A percentile compares a stretch with the other conserved stretches of the same genome.
These are phyloP conservation scores for Nannochloropsis gaditana DNA, from an alignment of 108 stramenopile species.

Conservation along the genomic window DNA sequence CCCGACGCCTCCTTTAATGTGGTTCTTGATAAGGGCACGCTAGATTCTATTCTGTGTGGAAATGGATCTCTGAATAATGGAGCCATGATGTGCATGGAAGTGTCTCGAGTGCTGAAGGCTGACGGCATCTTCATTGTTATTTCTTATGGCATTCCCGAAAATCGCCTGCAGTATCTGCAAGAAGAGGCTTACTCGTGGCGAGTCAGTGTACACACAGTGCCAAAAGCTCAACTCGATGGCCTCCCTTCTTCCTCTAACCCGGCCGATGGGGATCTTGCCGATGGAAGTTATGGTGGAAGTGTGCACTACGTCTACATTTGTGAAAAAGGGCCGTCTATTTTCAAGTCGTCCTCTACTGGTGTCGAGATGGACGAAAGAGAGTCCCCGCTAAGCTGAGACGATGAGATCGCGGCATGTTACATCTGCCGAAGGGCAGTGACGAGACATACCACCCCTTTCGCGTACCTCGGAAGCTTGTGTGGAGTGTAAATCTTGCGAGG, in stretches of 20 bases:
- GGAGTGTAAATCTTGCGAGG: no score
- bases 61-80: constrained; percentile 65
- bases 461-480: no score
- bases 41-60: constrained; percentile 65
- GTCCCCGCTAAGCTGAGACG: no score
- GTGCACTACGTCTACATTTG: constrained; percentile 69
- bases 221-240: constrained; percentile 40
- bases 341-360: no score
- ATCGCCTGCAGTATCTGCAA: constrained; percentile 63
- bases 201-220: constrained; percentile 61
- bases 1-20: constrained; percentile 63
- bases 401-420: no score
- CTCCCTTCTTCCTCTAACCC: constrained; percentile 46
- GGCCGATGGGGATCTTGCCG: constrained; percentile 55
- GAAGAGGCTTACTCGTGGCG: constrained; percentile 64
- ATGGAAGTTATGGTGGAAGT: constrained; percentile 56
- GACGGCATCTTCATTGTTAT: constrained; percentile 61
- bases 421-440: no score
- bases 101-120: constrained; percentile 61
- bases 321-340: constrained; percentile 55
- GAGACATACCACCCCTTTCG: no score
- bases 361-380: no score
- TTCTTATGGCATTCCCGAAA: constrained; percentile 65
- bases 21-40: constrained; percentile 62
- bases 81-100: constrained; percentile 64